Percentiles rank a stretch among this genome's conserved stretches.
Evolutionary conservation across 192 early-diverging fungal species (phyloP).

Genomic region (Gryganskiella cystojenkinii): DNA sequence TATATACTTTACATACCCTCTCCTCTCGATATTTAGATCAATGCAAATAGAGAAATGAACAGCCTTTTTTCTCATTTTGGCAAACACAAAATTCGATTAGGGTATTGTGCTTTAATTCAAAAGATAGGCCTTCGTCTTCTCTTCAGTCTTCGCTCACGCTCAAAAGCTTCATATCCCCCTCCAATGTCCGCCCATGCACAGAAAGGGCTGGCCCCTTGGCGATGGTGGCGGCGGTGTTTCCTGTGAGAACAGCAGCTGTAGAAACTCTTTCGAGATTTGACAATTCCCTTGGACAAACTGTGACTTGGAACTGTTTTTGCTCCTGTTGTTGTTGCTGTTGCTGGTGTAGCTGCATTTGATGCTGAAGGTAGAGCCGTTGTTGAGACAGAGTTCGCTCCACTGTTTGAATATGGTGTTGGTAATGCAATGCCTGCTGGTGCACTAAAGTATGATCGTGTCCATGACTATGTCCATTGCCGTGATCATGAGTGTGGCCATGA

Average conservation of each 20-base stretch:
- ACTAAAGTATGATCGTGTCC: no score
- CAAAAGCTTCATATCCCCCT: slow-evolving; percentile 27
- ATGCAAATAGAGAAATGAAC: no score
- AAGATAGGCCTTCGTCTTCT: no score
- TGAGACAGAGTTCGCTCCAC: background rate
- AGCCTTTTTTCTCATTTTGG: no score
- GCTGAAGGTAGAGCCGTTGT: background rate
- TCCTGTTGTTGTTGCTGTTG: slow-evolving; percentile 8
- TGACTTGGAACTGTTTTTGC: background rate
- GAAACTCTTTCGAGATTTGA: background rate
- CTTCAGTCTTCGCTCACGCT: slow-evolving; percentile 18
- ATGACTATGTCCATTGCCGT: no score
- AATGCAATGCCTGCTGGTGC: background rate
- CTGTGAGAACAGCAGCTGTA: background rate
- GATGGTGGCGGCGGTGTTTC: no score
- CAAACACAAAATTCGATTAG: no score
- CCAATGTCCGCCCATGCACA: slow-evolving; percentile 7
- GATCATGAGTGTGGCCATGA: no score
- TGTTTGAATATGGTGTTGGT: background rate
- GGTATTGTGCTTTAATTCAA: no score
- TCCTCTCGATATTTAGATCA: no score
- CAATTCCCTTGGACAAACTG: background rate
- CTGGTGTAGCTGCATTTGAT: slow-evolving; percentile 14
- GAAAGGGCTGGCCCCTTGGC: background rate
- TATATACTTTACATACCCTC: no score